Percentiles rank a stretch among this genome's conserved stretches.
Conservation (phyloP, 257 asterid genomes). For the Petunia axillaris region DNA sequence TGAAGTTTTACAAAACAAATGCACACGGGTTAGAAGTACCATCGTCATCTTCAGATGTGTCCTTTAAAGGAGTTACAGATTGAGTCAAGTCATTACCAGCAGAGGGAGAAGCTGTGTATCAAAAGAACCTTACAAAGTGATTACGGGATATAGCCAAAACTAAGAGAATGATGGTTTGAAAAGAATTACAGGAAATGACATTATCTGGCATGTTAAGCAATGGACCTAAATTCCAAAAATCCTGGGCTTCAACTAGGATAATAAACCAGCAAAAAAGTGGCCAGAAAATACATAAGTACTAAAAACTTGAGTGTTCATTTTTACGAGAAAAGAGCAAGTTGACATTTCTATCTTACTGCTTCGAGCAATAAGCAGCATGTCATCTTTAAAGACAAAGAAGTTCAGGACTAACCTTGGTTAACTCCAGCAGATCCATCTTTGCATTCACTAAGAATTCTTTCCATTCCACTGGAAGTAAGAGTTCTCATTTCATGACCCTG, state of each 20-base stretch:
- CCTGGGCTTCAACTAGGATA: neutral
- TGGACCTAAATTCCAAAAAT: neutral
- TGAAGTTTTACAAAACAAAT: neutral
- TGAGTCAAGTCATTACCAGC: neutral
- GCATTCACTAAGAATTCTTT: neutral
- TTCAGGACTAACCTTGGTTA: neutral
- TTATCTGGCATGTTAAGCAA: neutral
- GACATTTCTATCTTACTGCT: conserved; percentile 7
- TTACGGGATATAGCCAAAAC: neutral
- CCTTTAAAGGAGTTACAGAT: neutral
- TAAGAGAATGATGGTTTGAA: neutral
- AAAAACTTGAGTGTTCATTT: conserved; percentile 27
- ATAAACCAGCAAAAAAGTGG: conserved; percentile 15
- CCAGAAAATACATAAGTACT: neutral
- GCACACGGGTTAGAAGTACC: neutral
- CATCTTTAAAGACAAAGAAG: too few species aligned
- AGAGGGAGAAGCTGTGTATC: neutral
- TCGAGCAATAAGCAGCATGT: neutral
- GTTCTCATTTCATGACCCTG: too few species aligned
- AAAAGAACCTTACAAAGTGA: too few species aligned
- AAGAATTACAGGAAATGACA: neutral
- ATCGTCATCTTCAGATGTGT: neutral
- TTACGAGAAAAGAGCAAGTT: neutral
- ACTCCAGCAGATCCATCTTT: neutral
- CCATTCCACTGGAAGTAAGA: neutral